phyloP scores from a whole-genome alignment of 352 stramenopile genomes.

The Pythium periplocum region DNA sequence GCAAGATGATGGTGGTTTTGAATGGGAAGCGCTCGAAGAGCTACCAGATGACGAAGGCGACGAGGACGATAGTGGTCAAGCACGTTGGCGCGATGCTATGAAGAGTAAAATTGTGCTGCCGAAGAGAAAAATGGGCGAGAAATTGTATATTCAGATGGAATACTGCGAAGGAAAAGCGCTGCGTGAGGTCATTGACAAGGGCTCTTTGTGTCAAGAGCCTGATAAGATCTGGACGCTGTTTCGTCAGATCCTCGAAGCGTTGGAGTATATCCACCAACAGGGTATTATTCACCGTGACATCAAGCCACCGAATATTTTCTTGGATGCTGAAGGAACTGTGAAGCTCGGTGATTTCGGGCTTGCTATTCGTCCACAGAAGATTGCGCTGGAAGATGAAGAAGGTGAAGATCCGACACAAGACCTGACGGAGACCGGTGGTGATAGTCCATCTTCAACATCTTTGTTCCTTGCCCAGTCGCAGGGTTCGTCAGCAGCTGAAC shows the following conservation, averaged over 20 bases:
- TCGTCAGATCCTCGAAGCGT: constrained; percentile 93
- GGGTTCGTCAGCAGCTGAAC: constrained; percentile 60
- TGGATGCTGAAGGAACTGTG: constrained; percentile 90
- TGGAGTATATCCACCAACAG: constrained; percentile 93
- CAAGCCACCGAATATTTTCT: constrained; percentile 93
- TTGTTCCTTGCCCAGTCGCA: constrained; percentile 43
- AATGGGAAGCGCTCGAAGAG: constrained; percentile 65
- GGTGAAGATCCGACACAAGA: constrained; percentile 26
- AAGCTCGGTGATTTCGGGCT: constrained; percentile 95
- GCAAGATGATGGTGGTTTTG: constrained; percentile 49
- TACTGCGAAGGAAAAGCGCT: constrained; percentile 93
- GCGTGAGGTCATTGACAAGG: constrained; percentile 93
- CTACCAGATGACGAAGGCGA: constrained; percentile 24
- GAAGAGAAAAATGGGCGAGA: constrained; percentile 56
- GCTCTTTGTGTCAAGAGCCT: constrained; percentile 64
- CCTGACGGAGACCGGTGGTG: not conserved
- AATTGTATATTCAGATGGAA: constrained; percentile 95
- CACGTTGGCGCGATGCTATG: not conserved
- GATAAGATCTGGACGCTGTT: constrained; percentile 93
- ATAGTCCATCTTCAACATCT: not conserved
- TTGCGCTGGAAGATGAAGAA: constrained; percentile 33
- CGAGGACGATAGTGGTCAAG: constrained; percentile 9
- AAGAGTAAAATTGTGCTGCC: constrained; percentile 1
- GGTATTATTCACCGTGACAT: constrained; percentile 93
- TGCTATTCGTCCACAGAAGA: constrained; percentile 75